Conservation (phyloP, 2,329 filamentous ascomycete species). For the Elsinoe fawcettii region DNA sequence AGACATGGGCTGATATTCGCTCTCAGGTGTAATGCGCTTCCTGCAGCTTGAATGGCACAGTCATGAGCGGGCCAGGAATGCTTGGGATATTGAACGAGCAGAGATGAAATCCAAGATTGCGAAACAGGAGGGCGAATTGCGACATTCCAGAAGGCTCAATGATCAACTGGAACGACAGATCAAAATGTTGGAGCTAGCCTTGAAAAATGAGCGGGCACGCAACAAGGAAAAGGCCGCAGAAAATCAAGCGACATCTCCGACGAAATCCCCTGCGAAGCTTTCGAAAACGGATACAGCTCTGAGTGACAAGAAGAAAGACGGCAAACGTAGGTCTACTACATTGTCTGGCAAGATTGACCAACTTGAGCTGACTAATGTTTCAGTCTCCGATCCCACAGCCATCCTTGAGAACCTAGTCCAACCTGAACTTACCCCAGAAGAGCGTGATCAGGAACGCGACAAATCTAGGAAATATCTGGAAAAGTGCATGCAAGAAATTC, state of each 20-base stretch:
- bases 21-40: slow-evolving; percentile 91
- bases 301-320: slow-evolving; percentile 19
- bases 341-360: slow-evolving; percentile 36
- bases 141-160: slow-evolving; percentile 79
- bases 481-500: slow-evolving; percentile 61
- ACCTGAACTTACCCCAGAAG: slow-evolving; percentile 40
- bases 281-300: slow-evolving; percentile 23
- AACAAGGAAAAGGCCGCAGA: slow-evolving; percentile 30
- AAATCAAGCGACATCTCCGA: not conserved
- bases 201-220: slow-evolving; percentile 74
- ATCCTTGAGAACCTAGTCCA: slow-evolving; percentile 28
- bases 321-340: slow-evolving; percentile 39
- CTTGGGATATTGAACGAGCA: slow-evolving; percentile 97
- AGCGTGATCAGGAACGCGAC: slow-evolving; percentile 52
- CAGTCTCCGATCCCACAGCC: not conserved
- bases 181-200: slow-evolving; percentile 75
- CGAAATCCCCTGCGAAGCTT: not conserved
- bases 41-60: slow-evolving; percentile 98
- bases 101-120: slow-evolving; percentile 99
- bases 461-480: slow-evolving; percentile 56
- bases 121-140: slow-evolving; percentile 79
- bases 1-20: slow-evolving; percentile 22
- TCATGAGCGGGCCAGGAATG: slow-evolving; percentile 93
- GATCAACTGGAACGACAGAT: slow-evolving; percentile 88
- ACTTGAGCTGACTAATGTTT: not conserved